phyloP scores from a whole-genome alignment of 495 filamentous ascomycete species.

The Usnea hakonensis region DNA sequence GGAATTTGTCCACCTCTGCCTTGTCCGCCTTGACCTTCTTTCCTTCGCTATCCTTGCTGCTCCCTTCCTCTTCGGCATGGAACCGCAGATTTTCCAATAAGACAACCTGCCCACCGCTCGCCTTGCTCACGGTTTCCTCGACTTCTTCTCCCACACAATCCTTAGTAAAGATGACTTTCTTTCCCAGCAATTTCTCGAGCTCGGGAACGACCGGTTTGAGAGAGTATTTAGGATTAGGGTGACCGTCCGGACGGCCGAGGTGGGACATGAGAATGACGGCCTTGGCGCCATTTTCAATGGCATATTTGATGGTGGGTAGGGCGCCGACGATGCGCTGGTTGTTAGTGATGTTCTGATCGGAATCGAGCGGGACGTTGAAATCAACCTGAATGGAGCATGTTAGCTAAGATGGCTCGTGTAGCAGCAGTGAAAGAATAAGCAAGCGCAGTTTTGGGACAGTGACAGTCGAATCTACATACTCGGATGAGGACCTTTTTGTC shows the following conservation, averaged over 20 bases:
- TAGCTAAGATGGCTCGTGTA: background rate
- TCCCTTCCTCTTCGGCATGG: conserved; percentile 96
- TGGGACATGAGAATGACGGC: conserved; percentile 97
- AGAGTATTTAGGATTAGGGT: conserved; percentile 84
- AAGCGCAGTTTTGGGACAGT: background rate
- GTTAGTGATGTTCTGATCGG: conserved; percentile 89
- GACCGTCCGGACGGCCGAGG: conserved; percentile 89
- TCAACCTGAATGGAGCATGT: conserved; percentile 61
- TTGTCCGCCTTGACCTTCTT: conserved; percentile 98
- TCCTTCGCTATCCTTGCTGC: conserved; percentile 79
- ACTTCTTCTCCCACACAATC: conserved; percentile 87
- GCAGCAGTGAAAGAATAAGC: conserved; percentile 3
- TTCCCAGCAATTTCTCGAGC: conserved; percentile 82
- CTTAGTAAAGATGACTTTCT: conserved; percentile 73
- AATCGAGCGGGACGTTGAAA: conserved; percentile 98
- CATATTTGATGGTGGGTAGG: conserved; percentile 96
- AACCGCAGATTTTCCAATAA: conserved; percentile 97
- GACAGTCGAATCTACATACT: conserved; percentile 46
- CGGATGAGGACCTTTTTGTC: conserved; percentile 96
- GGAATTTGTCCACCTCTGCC: conserved; percentile 82
- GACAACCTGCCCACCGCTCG: conserved; percentile 74
- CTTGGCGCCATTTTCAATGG: conserved; percentile 88
- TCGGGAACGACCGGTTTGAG: conserved; percentile 86
- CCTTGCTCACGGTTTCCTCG: conserved; percentile 81
- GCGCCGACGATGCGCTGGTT: conserved; percentile 96